Evolutionary conservation across 306 rosid species (phyloP).

Genomic region (Pterocarpus macrocarpus): DNA sequence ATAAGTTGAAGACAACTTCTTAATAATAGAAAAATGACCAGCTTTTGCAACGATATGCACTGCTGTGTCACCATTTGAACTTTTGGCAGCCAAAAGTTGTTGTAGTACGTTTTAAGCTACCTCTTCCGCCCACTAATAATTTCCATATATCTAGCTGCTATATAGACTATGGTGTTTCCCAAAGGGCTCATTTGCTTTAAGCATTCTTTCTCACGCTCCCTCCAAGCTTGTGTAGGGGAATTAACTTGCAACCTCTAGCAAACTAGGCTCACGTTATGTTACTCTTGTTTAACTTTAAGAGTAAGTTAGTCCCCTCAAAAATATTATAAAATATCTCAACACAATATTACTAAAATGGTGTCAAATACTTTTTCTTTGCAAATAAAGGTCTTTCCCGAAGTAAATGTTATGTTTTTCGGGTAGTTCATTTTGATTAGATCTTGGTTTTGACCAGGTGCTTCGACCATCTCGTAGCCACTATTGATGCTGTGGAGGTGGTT

Average conservation of each 20-base stretch:
- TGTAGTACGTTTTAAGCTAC: background rate
- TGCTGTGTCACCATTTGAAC: background rate
- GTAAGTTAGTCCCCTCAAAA: too few relatives aligned
- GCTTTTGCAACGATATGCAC: constrained; percentile 26
- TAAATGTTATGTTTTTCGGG: too few relatives aligned
- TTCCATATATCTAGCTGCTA: constrained; percentile 22
- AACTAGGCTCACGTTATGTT: too few relatives aligned
- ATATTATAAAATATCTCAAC: too few relatives aligned
- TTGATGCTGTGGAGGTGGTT: too few relatives aligned
- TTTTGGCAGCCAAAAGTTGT: background rate
- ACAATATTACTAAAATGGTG: too few relatives aligned
- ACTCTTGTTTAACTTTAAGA: too few relatives aligned
- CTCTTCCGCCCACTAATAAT: background rate
- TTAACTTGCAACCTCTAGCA: background rate
- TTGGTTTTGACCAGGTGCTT: too few relatives aligned
- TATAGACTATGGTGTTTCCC: background rate
- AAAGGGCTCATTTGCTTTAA: background rate
- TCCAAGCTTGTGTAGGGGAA: background rate
- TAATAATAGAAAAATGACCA: background rate
- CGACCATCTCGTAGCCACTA: too few relatives aligned
- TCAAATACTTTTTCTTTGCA: too few relatives aligned
- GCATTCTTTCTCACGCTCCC: background rate
- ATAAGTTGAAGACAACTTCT: background rate
- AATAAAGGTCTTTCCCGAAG: too few relatives aligned
- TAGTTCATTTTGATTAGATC: too few relatives aligned